These are phyloP conservation scores for Pyrenochaeta sp. DNA, from an alignment of 2,329 filamentous ascomycete genomes.

Conservation along the genomic window DNA sequence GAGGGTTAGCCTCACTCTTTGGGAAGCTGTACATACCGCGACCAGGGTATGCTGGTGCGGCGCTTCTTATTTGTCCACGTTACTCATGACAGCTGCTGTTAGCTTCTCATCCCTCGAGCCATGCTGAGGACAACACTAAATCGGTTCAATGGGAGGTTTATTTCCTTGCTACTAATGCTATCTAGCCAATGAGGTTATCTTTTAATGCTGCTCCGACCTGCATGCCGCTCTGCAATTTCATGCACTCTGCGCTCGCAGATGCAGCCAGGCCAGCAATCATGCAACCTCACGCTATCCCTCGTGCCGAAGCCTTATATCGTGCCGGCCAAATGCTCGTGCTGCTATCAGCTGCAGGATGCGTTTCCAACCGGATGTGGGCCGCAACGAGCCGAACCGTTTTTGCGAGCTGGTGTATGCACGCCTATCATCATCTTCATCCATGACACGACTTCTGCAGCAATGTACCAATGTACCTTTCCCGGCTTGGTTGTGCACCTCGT, in stretches of 20 bases:
- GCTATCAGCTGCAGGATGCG: conserved; percentile 22
- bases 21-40: conserved; percentile 26
- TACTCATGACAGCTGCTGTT: conserved; percentile 32
- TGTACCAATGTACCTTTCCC: conserved; percentile 14
- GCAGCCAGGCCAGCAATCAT: conserved; percentile 11
- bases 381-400: conserved; percentile 27
- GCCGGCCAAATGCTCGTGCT: conserved; percentile 10
- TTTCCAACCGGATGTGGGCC: conserved; percentile 29
- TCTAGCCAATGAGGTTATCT: conserved; percentile 20
- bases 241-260: conserved; percentile 18
- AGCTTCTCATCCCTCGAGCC: conserved; percentile 28
- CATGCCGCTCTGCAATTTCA: conserved; percentile 19
- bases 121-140: conserved; percentile 21
- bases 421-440: conserved; percentile 20
- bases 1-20: conserved; percentile 44
- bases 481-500: conserved; percentile 11
- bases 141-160: conserved; percentile 18
- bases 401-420: conserved; percentile 6
- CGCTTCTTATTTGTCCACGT: conserved; percentile 46
- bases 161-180: conserved; percentile 17
- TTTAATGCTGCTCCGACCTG: conserved; percentile 14
- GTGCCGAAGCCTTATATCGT: conserved; percentile 12
- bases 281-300: conserved; percentile 5
- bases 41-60: conserved; percentile 27
- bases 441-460: conserved; percentile 16